phyloP scores from a whole-genome alignment of 805 yeast genomes.

The Candida easanensis region DNA sequence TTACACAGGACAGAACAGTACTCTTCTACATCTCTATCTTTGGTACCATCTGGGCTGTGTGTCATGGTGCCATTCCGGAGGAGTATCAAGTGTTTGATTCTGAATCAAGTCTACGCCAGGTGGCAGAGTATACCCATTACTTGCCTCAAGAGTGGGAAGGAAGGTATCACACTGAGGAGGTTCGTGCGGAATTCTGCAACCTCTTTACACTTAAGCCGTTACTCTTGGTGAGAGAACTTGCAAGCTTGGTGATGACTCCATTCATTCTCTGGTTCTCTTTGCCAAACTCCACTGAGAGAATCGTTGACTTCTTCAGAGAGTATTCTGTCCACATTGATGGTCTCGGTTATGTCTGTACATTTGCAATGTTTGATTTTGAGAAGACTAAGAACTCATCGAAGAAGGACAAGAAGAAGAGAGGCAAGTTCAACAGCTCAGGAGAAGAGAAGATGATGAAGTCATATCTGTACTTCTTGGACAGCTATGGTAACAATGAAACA shows the following conservation, averaged over 20 bases:
- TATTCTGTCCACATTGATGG: slow-evolving; percentile 91
- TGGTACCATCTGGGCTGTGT: slow-evolving; percentile 85
- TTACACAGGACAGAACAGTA: slow-evolving; percentile 76
- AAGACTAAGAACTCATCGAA: slow-evolving; percentile 44
- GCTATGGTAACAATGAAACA: slow-evolving; percentile 56
- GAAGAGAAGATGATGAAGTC: slow-evolving; percentile 91
- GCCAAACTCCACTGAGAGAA: slow-evolving; percentile 67
- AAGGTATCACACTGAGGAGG: slow-evolving; percentile 76
- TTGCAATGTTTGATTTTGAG: slow-evolving; percentile 87
- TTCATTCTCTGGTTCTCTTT: slow-evolving; percentile 84
- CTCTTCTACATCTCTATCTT: slow-evolving; percentile 84
- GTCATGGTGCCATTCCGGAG: slow-evolving; percentile 65
- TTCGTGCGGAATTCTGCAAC: slow-evolving; percentile 77
- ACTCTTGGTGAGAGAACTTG: slow-evolving; percentile 70
- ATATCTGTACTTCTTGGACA: slow-evolving; percentile 81
- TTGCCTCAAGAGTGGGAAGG: slow-evolving; percentile 87
- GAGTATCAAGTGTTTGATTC: slow-evolving; percentile 85
- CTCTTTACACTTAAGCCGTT: slow-evolving; percentile 72
- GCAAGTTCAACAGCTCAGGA: slow-evolving; percentile 39
- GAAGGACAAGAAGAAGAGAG: slow-evolving; percentile 28
- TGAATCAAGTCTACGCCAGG: slow-evolving; percentile 75
- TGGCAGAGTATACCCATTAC: slow-evolving; percentile 87
- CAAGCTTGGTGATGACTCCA: slow-evolving; percentile 82
- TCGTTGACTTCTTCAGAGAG: slow-evolving; percentile 89
- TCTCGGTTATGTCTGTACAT: slow-evolving; percentile 88